phyloP scores from a whole-genome alignment of 2,329 filamentous ascomycete species.

The Zymoseptoria tritici region DNA sequence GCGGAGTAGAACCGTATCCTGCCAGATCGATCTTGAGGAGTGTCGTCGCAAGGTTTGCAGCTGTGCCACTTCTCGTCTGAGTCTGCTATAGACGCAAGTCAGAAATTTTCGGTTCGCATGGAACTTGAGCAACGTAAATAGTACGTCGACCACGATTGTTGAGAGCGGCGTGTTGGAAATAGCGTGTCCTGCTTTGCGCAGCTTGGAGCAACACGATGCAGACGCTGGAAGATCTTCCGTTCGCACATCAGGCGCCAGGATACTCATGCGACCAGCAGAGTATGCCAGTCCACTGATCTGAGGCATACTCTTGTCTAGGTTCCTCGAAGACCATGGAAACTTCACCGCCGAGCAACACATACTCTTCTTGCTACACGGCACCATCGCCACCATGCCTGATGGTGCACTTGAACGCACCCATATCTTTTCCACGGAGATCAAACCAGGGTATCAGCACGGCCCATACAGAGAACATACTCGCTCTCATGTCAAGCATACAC shows the following conservation, averaged over 20 bases:
- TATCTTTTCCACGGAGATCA: background rate
- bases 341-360: background rate
- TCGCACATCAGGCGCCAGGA: background rate
- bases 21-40: background rate
- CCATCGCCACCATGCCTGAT: background rate
- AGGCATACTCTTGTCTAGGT: background rate
- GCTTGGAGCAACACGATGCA: background rate
- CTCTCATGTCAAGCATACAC: background rate
- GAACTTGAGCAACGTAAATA: background rate
- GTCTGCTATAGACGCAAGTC: background rate
- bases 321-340: background rate
- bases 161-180: background rate
- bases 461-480: background rate
- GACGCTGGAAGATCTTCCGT: background rate
- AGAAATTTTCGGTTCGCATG: background rate
- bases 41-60: background rate
- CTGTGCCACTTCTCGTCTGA: background rate
- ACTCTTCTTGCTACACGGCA: background rate
- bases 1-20: background rate
- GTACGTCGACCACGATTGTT: background rate
- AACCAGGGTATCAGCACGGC: background rate
- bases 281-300: background rate
- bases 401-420: background rate
- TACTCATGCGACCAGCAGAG: background rate
- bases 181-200: background rate